phyloP scores from a whole-genome alignment of 768 basidiomycete species.

The Trametes meyenii region DNA sequence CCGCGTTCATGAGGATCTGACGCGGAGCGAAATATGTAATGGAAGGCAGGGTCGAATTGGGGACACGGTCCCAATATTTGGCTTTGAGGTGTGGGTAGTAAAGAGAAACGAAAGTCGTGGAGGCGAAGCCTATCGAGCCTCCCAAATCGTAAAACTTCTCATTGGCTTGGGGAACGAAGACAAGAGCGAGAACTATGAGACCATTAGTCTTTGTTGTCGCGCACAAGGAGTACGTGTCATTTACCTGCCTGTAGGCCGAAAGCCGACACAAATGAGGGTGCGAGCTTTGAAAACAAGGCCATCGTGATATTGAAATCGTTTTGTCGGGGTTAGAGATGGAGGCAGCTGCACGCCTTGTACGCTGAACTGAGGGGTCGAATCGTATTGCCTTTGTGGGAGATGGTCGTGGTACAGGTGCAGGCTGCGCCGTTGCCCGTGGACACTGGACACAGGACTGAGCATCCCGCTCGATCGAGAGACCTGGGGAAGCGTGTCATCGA shows the following conservation, averaged over 20 bases:
- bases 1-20: slow-evolving; percentile 60
- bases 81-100: slow-evolving; percentile 62
- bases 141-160: slow-evolving; percentile 71
- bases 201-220: neutral
- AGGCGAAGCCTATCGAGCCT: slow-evolving; percentile 67
- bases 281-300: slow-evolving; percentile 55
- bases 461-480: no score
- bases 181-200: slow-evolving; percentile 49
- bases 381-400: no score
- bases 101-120: slow-evolving; percentile 59
- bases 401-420: no score
- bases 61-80: slow-evolving; percentile 45
- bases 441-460: no score
- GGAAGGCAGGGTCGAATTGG: slow-evolving; percentile 41
- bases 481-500: neutral
- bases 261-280: slow-evolving; percentile 51
- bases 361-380: no score
- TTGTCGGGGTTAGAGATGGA: no score
- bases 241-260: slow-evolving; percentile 55
- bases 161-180: slow-evolving; percentile 66
- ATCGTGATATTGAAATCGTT: slow-evolving; percentile 30
- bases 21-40: slow-evolving; percentile 57
- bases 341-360: no score
- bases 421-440: no score
- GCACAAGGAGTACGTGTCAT: slow-evolving; percentile 6